These are phyloP conservation scores for Fusarium sp. DNA, from an alignment of 2,329 filamentous ascomycete species.

Conservation along the genomic window DNA sequence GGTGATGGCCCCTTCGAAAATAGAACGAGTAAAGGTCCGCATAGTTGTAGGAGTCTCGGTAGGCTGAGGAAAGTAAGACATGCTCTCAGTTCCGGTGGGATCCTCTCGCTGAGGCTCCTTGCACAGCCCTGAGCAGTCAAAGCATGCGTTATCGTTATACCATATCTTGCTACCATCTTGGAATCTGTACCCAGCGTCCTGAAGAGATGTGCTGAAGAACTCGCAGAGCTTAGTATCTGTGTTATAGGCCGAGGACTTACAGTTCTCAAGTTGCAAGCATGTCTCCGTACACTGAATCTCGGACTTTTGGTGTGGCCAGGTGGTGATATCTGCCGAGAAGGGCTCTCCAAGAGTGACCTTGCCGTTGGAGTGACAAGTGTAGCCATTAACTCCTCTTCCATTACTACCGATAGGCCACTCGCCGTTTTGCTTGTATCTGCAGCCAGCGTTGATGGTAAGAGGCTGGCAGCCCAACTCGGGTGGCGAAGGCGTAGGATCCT, in stretches of 20 bases:
- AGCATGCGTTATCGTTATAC: conserved; percentile 35
- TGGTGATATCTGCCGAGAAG: background rate
- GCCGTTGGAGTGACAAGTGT: conserved; percentile 21
- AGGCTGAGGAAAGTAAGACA: background rate
- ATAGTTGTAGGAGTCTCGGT: conserved; percentile 15
- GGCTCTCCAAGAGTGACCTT: conserved; percentile 10
- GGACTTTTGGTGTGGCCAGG: conserved; percentile 24
- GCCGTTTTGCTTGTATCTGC: conserved; percentile 10
- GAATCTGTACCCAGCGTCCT: conserved; percentile 13
- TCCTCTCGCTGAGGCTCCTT: background rate
- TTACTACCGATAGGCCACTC: conserved; percentile 21
- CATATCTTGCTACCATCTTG: background rate
- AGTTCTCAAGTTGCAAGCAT: conserved; percentile 23
- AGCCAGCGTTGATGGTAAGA: background rate
- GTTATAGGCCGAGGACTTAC: conserved; percentile 24
- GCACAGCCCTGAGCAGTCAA: conserved; percentile 27
- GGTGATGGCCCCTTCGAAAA: background rate
- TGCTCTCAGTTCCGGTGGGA: background rate
- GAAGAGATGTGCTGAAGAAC: conserved; percentile 19
- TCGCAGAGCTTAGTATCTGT: conserved; percentile 8
- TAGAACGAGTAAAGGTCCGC: conserved; percentile 26
- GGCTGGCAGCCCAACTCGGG: conserved; percentile 13
- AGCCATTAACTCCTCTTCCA: conserved; percentile 14
- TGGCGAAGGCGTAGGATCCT: conserved; percentile 9
- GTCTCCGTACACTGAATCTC: conserved; percentile 27